Conservation (phyloP, 768 basidiomycete species). For the Tricholoma furcatifolium region DNA sequence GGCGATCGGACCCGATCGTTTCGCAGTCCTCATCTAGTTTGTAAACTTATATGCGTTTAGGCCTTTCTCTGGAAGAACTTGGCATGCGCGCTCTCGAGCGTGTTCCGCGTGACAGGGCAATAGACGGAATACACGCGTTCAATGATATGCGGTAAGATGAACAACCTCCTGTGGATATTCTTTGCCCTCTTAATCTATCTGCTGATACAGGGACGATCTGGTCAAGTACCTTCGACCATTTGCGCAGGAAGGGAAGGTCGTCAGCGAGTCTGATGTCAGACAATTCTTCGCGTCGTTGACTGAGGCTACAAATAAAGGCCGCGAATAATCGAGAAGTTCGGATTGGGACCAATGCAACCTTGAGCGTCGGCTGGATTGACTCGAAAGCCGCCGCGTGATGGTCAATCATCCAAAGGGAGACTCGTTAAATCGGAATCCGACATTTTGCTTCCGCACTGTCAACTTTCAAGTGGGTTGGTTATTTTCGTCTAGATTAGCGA, state of each 20-base stretch:
- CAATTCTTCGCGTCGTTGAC: conserved; percentile 60
- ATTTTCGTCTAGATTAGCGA: too few species aligned
- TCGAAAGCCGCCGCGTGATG: neutral
- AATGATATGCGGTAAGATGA: conserved; percentile 71
- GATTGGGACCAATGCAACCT: too few species aligned
- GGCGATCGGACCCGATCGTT: conserved; percentile 11
- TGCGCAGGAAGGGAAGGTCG: conserved; percentile 73
- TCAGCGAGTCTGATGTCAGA: conserved; percentile 69
- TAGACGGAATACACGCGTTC: conserved; percentile 83
- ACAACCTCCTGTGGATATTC: conserved; percentile 2
- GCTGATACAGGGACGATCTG: conserved; percentile 59
- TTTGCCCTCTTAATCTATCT: conserved; percentile 6
- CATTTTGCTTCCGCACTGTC: too few species aligned
- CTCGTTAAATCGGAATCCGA: too few species aligned
- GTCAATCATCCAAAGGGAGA: too few species aligned
- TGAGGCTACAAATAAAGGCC: conserved; percentile 32
- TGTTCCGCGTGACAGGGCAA: conserved; percentile 75
- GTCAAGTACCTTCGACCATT: conserved; percentile 75
- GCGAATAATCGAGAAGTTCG: conserved; percentile 2
- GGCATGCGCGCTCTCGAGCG: conserved; percentile 75
- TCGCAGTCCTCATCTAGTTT: conserved; percentile 9
- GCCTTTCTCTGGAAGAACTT: conserved; percentile 77
- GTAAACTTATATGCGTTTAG: conserved; percentile 32
- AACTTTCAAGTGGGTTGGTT: too few species aligned
- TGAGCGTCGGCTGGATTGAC: too few species aligned